Evolutionary conservation across 768 basidiomycete genomes (phyloP), one percentile per base, ranked within the genome.

Genomic region (Leucosporidium yakuticum): DNA sequence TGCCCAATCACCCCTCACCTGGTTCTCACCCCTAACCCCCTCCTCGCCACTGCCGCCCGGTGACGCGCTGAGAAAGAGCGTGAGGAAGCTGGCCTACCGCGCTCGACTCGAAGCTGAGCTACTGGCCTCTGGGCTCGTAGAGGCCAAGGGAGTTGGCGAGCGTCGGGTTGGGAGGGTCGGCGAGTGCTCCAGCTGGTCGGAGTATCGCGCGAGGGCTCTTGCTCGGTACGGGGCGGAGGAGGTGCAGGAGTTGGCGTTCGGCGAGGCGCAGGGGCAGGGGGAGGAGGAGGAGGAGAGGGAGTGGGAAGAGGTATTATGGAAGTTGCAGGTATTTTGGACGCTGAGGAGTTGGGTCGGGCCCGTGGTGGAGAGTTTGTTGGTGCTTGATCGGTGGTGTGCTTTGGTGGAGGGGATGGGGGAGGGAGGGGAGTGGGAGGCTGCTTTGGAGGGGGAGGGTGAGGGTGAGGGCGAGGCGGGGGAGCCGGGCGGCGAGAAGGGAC

Each of bases 261-360:
- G 14, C 14, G 39, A 12, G 6, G 34, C 6, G 34, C 6, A 36
- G 34, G 34, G 2, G 17, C 11, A 2, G 36, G 67, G 69, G 69
- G 31, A 20, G 17, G 44, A 27, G 23, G 66, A n/a, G 6, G 34
- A 12, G 34, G 34, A 36, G 34, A 12, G 2, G 17, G 39, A 2
- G 36, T 70, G 69, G 69, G 31, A 20, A 9, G 44, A 27, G 23
- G 66, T 48, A 6, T 2, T 67, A 29, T 71, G 27, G 17, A 5
- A n/a, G 27, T n/a, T 71, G 60, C 49, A 65, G n/a, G 55, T 64
- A 6, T 71, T 60, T 48, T 71, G 69, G 69, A 71, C 69, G 55
- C 14, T 71, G 14, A 39, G 69, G 39, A 62, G 63, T 17, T 68
- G 66, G 66, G 20, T 71, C 2, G 69, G 69, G 0, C 69, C 69